Conservation (phyloP, 257 asterid species). For the Plantago major region DNA sequence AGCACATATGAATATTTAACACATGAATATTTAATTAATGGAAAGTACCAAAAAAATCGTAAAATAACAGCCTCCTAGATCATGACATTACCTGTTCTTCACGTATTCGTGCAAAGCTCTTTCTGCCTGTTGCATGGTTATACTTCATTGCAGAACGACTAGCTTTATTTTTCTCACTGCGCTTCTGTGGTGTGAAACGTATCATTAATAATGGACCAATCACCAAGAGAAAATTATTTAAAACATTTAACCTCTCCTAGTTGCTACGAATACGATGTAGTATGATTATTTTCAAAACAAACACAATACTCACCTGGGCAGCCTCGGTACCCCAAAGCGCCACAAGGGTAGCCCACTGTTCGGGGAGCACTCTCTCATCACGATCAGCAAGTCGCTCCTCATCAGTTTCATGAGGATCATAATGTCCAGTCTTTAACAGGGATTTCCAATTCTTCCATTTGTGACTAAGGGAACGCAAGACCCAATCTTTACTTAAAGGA, state of each 20-base stretch:
- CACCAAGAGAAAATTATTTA: background rate
- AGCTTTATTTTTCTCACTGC: conserved; percentile 34
- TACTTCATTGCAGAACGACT: conserved; percentile 27
- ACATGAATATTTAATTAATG: background rate
- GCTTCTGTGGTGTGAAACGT: conserved; percentile 19
- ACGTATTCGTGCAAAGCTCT: conserved; percentile 41
- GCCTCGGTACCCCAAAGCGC: conserved; percentile 34
- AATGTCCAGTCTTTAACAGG: conserved; percentile 27
- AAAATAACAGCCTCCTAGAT: background rate
- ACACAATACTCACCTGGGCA: conserved; percentile 25
- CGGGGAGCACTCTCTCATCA: conserved; percentile 41
- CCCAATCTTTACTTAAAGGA: conserved; percentile 28
- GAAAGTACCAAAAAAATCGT: background rate
- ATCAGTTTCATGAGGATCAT: conserved; percentile 30
- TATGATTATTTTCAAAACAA: background rate
- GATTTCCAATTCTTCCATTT: conserved; percentile 39
- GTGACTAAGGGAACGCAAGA: conserved; percentile 26
- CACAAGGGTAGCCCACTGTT: conserved; percentile 39
- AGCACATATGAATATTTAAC: background rate
- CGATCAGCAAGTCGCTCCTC: conserved; percentile 39
- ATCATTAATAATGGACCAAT: conserved; percentile 2
- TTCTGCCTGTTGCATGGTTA: conserved; percentile 30
- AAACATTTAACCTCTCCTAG: background rate
- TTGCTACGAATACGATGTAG: background rate
- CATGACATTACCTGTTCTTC: conserved; percentile 35